Evolutionary conservation across 129 eudicot species (phyloP), one percentile per base, ranked within the genome.

Genomic region (Ambrosia trifida): DNA sequence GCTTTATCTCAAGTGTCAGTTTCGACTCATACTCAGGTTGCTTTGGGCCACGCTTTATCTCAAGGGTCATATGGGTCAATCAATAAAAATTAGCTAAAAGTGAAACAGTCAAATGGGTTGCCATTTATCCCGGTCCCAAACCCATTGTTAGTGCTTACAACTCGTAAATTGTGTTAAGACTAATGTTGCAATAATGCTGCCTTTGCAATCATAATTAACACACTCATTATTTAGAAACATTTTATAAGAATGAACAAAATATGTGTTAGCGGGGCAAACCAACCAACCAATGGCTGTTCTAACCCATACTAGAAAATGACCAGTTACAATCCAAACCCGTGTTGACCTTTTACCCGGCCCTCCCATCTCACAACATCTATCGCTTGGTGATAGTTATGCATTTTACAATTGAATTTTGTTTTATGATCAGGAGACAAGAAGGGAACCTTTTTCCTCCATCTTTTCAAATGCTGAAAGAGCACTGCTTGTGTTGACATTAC

Each of bases 401-500:
- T 6, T 19, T 17, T 33, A 62, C 69, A 61, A 73, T 19, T 47
- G 2, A 20, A 30, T 0, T 8, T 64, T 49, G 35, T 4, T 73
- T 50, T 57, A 40, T 38, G 17, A 76, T 58, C 11, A 47, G 3
- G 61, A 72, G 70, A 51, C 20, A 74, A 45, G 32, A 45, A 18
- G 24, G 38, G 49, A 68, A 86, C 99, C 99, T 81, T 95, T 90
- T 78, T 95, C 99, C 70, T 95, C 99, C 99, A 95, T 95, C 81
- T 88, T 95, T 79, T 95, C 99, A 52, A 95, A 95, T 49, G 99
- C 97, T 46, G 99, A 88, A 75, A 95, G 99, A 78, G 99, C 97
- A 65, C 94, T 83, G 71, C 99, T 95, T 65, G 97, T 90, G 78
- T 90, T 88, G 49, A 95, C 99, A 86, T 95, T 90, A 8, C 94